Conservation (phyloP, 805 yeast genomes). For the Nakazawaea holstii region DNA sequence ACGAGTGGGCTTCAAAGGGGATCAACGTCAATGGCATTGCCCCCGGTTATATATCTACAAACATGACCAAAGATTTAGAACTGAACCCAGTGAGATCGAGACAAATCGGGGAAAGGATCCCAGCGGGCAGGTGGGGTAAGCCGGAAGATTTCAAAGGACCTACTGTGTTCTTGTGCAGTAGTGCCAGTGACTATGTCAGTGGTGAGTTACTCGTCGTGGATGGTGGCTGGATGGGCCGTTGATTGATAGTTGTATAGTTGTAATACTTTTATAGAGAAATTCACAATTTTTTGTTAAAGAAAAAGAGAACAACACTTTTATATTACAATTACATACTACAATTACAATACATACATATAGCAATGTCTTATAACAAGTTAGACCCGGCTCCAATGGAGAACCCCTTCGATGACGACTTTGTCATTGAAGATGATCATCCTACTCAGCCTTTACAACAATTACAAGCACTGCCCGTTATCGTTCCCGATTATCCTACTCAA, state of each 20-base stretch:
- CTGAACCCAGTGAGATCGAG: constrained; percentile 21
- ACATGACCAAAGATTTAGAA: constrained; percentile 31
- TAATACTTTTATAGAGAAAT: not conserved
- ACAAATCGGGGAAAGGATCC: constrained; percentile 32
- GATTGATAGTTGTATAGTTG: too few relatives aligned
- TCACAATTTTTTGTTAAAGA: not conserved
- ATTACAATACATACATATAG: too few relatives aligned
- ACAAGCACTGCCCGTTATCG: not conserved
- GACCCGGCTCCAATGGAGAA: constrained; percentile 2
- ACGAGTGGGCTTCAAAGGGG: constrained; percentile 40
- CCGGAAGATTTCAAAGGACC: constrained; percentile 44
- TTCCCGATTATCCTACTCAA: not conserved
- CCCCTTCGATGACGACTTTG: constrained; percentile 6
- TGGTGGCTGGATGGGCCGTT: constrained; percentile 45
- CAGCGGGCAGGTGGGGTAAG: constrained; percentile 42
- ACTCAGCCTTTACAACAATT: not conserved
- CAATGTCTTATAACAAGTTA: constrained; percentile 8
- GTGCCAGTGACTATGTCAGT: constrained; percentile 44
- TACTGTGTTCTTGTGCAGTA: constrained; percentile 37
- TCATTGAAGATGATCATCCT: not conserved
- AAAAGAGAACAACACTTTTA: not conserved
- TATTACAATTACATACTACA: too few relatives aligned
- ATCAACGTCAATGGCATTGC: constrained; percentile 43
- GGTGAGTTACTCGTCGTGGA: constrained; percentile 50
- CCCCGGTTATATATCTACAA: constrained; percentile 45